Base-by-base conservation (phyloP, 2,329 filamentous ascomycete species). In the Pseudogymnoascus sp. region DNA sequence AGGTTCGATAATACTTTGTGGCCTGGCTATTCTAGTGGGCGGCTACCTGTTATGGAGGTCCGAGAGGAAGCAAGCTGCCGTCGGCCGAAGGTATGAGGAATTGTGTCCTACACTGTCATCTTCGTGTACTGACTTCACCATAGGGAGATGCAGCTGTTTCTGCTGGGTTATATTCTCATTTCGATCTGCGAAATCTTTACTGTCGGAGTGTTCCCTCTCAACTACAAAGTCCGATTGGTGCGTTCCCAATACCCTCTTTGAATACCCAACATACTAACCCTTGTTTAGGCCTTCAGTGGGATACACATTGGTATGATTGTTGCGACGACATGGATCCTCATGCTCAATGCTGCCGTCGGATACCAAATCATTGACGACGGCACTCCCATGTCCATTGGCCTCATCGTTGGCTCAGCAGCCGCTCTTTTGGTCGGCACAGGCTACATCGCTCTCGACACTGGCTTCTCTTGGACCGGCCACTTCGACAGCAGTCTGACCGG, bases 171-270 rank as follows among this genome's bases (percentile, higher is more conserved):
- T 75, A 88, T 96, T 64, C 77, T 97, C 64, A 87, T 97, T 65
- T 87, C 90, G 70, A 90, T 99, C 71, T 97, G 93, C 77, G 95
- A 97, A 75, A 96, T 99, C 72, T 97, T 99, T 78, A 93, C 92
- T 0, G 87, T 97, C 37, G 95, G 95, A 69, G 90, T 88, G 31
- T 93, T 99, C 71, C 92, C 93, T 2, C 78, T 97, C 19, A 79
- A 84, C 68, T 78, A 81, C 61, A 84, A 78, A 60, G 89, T 90
- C 64, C 86, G 92, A 74, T 82, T 90, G 70, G 91, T 89, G 82
- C 67, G 87, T 79, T 53, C 31, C 59, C 21, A 33, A 17, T 61
- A 59, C 17, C 44, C 56, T 7, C 62, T 23, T 23, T 53, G 13
- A n/a, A 19, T 53, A 4, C 2, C 46, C 7, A 2, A 9, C 17